These are phyloP conservation scores for Sarocladiaceae sp. DNA, from an alignment of 2,329 filamentous ascomycete genomes.

Conservation along the genomic window DNA sequence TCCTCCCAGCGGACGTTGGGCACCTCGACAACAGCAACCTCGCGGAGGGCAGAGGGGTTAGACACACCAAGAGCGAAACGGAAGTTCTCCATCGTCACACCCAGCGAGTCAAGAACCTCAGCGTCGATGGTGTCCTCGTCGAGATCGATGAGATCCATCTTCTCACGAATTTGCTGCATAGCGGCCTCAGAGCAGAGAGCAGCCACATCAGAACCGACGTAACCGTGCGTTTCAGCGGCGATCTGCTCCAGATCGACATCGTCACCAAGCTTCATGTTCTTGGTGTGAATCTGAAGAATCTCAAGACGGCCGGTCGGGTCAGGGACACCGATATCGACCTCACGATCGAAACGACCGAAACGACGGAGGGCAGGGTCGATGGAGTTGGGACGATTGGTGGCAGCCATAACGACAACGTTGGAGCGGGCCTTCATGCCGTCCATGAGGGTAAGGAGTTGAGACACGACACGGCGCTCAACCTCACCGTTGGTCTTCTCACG, in stretches of 20 bases:
- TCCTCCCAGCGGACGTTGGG: constrained; percentile 99
- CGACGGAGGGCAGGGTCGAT: constrained; percentile 96
- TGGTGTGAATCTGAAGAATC: constrained; percentile 98
- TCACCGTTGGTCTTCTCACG: constrained; percentile 99
- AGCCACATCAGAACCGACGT: constrained; percentile 96
- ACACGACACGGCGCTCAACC: constrained; percentile 96
- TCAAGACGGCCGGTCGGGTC: constrained; percentile 97
- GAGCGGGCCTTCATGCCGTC: constrained; percentile 99
- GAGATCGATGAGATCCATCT: constrained; percentile 99
- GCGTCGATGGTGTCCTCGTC: constrained; percentile 99
- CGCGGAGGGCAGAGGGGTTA: constrained; percentile 96
- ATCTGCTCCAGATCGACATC: constrained; percentile 97
- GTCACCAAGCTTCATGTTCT: constrained; percentile 99
- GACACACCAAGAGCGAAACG: constrained; percentile 95
- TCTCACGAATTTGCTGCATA: constrained; percentile 99
- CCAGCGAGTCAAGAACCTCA: constrained; percentile 94
- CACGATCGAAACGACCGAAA: constrained; percentile 97
- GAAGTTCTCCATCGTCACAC: constrained; percentile 99
- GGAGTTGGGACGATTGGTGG: constrained; percentile 97
- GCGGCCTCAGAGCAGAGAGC: constrained; percentile 98
- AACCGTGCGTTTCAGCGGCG: constrained; percentile 95
- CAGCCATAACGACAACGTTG: constrained; percentile 98
- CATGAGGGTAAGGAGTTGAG: constrained; percentile 95
- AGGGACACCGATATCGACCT: constrained; percentile 96
- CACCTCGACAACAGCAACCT: constrained; percentile 98